These are phyloP conservation scores for Boletus rubroflammeus DNA, from an alignment of 768 basidiomycete genomes.

Conservation along the genomic window DNA sequence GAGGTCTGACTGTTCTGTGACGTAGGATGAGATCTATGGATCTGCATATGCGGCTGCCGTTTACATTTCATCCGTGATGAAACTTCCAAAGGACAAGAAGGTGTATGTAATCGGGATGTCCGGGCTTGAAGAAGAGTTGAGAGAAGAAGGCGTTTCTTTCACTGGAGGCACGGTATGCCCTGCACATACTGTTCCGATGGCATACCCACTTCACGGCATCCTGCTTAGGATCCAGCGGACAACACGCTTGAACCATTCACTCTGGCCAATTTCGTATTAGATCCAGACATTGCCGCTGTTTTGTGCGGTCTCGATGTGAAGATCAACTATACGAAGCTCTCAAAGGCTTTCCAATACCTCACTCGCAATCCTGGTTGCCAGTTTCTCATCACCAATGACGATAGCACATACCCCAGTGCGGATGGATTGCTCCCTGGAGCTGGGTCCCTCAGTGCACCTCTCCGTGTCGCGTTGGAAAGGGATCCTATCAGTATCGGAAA, in stretches of 20 bases:
- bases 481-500: conserved; percentile 85
- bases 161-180: conserved; percentile 79
- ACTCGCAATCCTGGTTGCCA: conserved; percentile 72
- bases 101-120: conserved; percentile 93
- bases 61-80: conserved; percentile 84
- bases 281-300: conserved; percentile 84
- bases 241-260: conserved; percentile 68
- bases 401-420: conserved; percentile 82
- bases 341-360: conserved; percentile 89
- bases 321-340: conserved; percentile 92
- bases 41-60: conserved; percentile 86
- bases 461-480: conserved; percentile 66
- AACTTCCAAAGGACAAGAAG: conserved; percentile 86
- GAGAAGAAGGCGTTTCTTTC: conserved; percentile 76
- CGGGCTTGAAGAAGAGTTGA: conserved; percentile 90
- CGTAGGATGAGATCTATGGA: conserved; percentile 92
- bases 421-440: conserved; percentile 78
- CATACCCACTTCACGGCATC: background rate
- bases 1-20: background rate
- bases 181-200: background rate
- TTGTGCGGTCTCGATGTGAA: conserved; percentile 87
- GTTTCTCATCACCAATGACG: conserved; percentile 90
- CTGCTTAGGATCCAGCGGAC: conserved; percentile 76
- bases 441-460: conserved; percentile 79
- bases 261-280: conserved; percentile 65